Base-by-base conservation (phyloP, 805 yeast species). In the Yarrowia divulgata region DNA sequence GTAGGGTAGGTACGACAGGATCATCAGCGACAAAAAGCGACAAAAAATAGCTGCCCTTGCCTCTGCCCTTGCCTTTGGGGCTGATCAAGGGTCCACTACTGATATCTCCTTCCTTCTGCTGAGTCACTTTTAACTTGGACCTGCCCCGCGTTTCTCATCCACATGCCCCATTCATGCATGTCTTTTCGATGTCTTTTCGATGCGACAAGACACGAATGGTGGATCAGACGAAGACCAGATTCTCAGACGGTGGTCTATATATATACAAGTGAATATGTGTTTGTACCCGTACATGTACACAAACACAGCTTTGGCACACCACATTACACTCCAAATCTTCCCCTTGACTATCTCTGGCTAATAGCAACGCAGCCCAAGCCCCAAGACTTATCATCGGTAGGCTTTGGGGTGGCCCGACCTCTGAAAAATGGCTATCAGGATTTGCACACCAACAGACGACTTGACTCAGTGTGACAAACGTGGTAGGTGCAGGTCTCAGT, bases 121-220 rank as follows among this genome's bases (percentile, higher is more conserved):
- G 60, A 19, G 35, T 37, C 60, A 37, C 60, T 12, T 18, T 54
- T 19, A 54, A 54, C 60, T 54, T 54, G 39, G 19, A 39, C 60
- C 45, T 54, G 60, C 60, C 60, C 60, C 60, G 60, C 60, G 60
- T 54, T 39, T 54, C 60, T 23, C 45, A 23, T 39, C 45, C 60
- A 54, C 35, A 54, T 54, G 60, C 60, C 60, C 58, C 43, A 54
- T 54, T 54, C 32, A 54, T 54, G 58, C 58, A 54, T 43, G n/a
- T n/a, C n/a, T n/a, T n/a, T n/a, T n/a, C n/a, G n/a, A 18, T 18
- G 32, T 35, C 37, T 52, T 19, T 39, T 52, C 43, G 43, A 52
- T 52, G 58, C 29, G 40, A 50, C 37, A 34, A 34, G 6, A 34
- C 37, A 2, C 10, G 37, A 8, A 34, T 34, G 8, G 37, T 34